Evolutionary conservation across 2,329 filamentous ascomycete genomes (phyloP), one percentile per base, ranked within the genome.

Genomic region (Pestalotiopsis sp.): DNA sequence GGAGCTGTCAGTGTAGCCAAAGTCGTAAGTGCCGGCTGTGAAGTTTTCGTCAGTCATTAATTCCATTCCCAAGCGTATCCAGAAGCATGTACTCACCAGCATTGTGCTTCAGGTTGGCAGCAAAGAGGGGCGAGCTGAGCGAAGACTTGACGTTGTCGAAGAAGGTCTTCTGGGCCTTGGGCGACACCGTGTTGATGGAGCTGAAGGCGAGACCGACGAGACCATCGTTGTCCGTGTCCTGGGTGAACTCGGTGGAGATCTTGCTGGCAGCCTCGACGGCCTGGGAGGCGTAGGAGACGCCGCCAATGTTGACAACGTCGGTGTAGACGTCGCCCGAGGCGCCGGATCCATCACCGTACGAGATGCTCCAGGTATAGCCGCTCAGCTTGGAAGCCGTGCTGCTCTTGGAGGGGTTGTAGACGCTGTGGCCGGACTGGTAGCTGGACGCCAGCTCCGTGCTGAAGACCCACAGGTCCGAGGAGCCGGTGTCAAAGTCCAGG

Each of bases 1-100:
- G 75, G 79, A 78, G 56, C 75, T 76, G 80, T 92, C 88, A 71
- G 91, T 88, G 81, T 83, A 81, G 45, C 80, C 80, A 45, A 81
- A 80, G 72, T 80, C 79, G 73, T 78, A 80, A 49, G 69, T 72
- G 45, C 79, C 79, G 14, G 76, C 76, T 78, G 20, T 45, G 4
- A 36, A 65, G 75, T 58, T 40, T n/a, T 4, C 4, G 14, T 36
- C 20, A 66, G 41, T 57, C 23, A 12, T 7, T 3, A 52, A 14
- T 58, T 12, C 36, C 14, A 40, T 63, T 5, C n/a, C 9, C 7
- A 12, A 56, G 6, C 27, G 13, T 25, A 23, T 23, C 11, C 17
- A 12, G 1, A 45, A 13, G 20, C 14, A 20, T 23, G 12, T 25
- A 68, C 65, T 64, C 27, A 66, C 66, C 38, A 9, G 36, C 25